These are phyloP conservation scores for Penicillium sp. DNA, from an alignment of 2,329 filamentous ascomycete species.

Conservation along the genomic window DNA sequence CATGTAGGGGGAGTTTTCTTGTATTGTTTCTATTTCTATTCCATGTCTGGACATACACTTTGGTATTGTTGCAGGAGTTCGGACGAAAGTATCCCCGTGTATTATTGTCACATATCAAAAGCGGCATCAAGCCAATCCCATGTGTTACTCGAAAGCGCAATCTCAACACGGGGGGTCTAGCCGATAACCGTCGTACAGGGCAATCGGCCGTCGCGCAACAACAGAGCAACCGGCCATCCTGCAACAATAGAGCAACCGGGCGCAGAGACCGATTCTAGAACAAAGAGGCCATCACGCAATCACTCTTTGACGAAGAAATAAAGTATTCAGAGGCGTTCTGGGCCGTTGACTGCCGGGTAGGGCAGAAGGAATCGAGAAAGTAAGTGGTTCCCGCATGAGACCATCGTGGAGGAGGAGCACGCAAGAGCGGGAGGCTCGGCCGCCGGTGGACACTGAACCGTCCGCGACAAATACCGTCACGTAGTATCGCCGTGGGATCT, in stretches of 20 bases:
- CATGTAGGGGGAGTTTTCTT: constrained; percentile 25
- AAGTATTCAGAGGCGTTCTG: not conserved
- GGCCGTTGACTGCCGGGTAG: not conserved
- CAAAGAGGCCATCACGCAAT: not conserved
- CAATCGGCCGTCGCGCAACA: not conserved
- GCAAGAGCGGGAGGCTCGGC: constrained; percentile 4
- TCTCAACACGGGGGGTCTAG: not conserved
- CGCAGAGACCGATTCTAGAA: too few species aligned
- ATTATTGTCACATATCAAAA: not conserved
- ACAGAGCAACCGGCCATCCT: not conserved
- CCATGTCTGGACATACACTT: constrained; percentile 3
- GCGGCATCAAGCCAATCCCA: not conserved
- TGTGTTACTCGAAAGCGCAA: not conserved
- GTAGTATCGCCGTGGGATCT: not conserved
- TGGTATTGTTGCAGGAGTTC: not conserved
- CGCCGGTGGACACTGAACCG: not conserved
- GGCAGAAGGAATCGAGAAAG: not conserved
- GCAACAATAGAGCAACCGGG: not conserved
- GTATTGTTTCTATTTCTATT: constrained; percentile 1
- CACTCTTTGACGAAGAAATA: not conserved
- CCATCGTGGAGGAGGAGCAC: constrained; percentile 14
- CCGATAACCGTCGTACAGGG: not conserved
- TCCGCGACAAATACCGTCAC: not conserved
- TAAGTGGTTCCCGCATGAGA: constrained; percentile 11
- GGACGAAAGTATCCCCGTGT: not conserved